phyloP scores from a whole-genome alignment of 768 basidiomycete species.

The Tubosaeta sp. region DNA sequence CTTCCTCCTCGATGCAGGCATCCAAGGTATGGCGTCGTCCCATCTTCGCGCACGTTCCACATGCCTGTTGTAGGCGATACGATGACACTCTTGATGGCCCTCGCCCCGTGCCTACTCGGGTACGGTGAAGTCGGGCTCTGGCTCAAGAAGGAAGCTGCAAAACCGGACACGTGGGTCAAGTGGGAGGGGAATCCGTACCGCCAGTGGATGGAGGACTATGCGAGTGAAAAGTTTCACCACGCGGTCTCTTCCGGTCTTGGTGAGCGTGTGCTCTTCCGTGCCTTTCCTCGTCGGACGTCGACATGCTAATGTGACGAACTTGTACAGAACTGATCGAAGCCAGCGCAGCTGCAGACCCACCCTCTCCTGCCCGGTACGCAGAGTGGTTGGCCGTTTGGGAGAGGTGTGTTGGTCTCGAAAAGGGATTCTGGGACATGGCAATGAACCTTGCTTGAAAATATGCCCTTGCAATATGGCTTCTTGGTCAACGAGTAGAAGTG shows the following conservation, averaged over 20 bases:
- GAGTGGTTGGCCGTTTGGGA: constrained; percentile 75
- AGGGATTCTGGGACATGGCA: constrained; percentile 83
- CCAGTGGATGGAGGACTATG: constrained; percentile 77
- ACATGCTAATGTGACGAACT: background rate
- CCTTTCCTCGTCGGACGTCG: background rate
- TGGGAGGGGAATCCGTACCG: constrained; percentile 71
- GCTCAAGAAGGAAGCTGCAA: constrained; percentile 55
- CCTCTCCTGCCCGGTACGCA: constrained; percentile 51
- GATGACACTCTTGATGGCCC: constrained; percentile 69
- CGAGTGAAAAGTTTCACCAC: constrained; percentile 61
- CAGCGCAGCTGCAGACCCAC: constrained; percentile 56
- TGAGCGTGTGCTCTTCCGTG: constrained; percentile 31
- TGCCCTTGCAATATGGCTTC: background rate
- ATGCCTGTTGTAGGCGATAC: constrained; percentile 50
- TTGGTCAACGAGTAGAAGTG: background rate
- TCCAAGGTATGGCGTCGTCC: constrained; percentile 44
- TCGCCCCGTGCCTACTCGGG: constrained; percentile 82
- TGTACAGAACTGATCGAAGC: constrained; percentile 68
- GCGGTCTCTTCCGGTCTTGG: constrained; percentile 75
- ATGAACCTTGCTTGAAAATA: constrained; percentile 24
- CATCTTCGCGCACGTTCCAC: background rate
- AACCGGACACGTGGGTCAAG: constrained; percentile 46
- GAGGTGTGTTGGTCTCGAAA: constrained; percentile 73
- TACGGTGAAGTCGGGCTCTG: constrained; percentile 92
- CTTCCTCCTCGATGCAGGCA: constrained; percentile 75